Conservation (phyloP, 768 basidiomycete genomes). For the Sarcodon aspratus region DNA sequence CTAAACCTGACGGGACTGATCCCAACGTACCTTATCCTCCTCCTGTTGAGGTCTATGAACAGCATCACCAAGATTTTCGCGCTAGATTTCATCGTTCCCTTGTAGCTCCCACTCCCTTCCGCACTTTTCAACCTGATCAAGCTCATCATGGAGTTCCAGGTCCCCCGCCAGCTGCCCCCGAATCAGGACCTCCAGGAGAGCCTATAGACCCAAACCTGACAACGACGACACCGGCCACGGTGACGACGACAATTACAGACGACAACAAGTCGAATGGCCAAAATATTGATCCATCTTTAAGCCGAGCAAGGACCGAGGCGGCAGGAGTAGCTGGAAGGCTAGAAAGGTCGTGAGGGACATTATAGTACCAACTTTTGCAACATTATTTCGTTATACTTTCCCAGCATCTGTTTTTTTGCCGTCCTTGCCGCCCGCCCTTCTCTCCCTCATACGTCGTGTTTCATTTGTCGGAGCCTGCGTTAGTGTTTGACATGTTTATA, state of each 20-base stretch:
- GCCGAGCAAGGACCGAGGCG: constrained; percentile 23
- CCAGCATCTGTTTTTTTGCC: too few relatives aligned
- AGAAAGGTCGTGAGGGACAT: too few relatives aligned
- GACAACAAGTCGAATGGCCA: not conserved
- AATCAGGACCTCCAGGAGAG: constrained; percentile 3
- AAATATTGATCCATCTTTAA: constrained; percentile 19
- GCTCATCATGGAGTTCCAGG: constrained; percentile 4
- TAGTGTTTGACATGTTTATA: too few relatives aligned
- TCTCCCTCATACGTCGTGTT: too few relatives aligned
- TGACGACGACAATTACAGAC: not conserved
- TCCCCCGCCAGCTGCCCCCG: constrained; percentile 4
- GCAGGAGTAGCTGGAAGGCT: constrained; percentile 7
- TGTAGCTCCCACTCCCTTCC: constrained; percentile 50
- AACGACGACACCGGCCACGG: constrained; percentile 2
- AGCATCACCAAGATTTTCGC: constrained; percentile 37
- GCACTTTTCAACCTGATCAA: constrained; percentile 5
- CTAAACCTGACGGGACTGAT: constrained; percentile 15
- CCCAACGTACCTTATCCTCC: constrained; percentile 10
- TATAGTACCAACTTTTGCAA: too few relatives aligned
- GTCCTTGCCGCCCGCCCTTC: too few relatives aligned
- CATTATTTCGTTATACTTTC: too few relatives aligned
- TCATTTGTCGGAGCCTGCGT: too few relatives aligned
- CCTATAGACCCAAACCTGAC: constrained; percentile 13
- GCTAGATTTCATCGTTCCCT: constrained; percentile 55
- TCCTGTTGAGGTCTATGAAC: constrained; percentile 7